Conservation (phyloP, 2,329 filamentous ascomycete species). For the Aphanoascus verrucosus region DNA sequence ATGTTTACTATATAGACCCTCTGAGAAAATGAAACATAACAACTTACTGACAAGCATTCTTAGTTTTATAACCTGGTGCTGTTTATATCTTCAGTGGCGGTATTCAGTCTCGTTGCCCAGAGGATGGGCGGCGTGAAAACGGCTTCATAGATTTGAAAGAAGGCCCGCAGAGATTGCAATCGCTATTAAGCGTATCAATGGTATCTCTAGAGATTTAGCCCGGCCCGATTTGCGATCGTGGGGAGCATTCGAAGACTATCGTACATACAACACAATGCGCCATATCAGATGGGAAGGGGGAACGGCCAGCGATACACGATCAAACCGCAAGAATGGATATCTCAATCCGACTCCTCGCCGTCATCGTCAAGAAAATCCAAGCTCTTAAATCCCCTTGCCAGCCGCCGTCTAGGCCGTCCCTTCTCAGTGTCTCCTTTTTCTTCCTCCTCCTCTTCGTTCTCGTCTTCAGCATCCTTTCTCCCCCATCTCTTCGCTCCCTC, state of each 20-base stretch:
- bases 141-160: constrained; percentile 13
- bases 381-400: constrained; percentile 36
- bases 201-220: neutral
- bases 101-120: constrained; percentile 89
- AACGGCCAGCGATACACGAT: neutral
- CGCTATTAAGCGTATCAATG: neutral
- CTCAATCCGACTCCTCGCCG: constrained; percentile 49
- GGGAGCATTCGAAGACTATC: neutral
- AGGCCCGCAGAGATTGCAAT: constrained; percentile 6
- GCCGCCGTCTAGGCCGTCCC: constrained; percentile 29
- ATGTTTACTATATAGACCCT: constrained; percentile 33
- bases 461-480: constrained; percentile 28
- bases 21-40: no score
- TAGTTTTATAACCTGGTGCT: constrained; percentile 97
- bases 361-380: constrained; percentile 57
- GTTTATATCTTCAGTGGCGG: constrained; percentile 90
- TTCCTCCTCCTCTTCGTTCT: constrained; percentile 32
- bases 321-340: neutral
- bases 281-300: neutral
- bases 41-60: neutral
- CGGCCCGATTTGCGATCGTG: neutral
- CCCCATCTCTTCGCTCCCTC: constrained; percentile 77
- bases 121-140: constrained; percentile 50
- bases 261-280: neutral
- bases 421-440: constrained; percentile 18